These are phyloP conservation scores for Solanum arcanum DNA, from an alignment of 257 asterid species.

Conservation along the genomic window DNA sequence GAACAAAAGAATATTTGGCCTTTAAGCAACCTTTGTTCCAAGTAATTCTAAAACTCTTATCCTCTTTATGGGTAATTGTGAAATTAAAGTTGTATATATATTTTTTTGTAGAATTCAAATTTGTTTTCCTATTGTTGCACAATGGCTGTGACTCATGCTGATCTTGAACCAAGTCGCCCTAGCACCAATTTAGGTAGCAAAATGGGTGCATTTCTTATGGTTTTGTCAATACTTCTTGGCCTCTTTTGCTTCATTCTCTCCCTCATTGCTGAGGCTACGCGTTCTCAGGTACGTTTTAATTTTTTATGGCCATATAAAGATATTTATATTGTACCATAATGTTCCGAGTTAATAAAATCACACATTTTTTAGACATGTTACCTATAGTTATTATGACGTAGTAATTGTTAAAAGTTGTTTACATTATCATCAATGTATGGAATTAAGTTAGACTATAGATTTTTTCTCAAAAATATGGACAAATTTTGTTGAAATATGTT, in stretches of 20 bases:
- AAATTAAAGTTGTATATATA: not conserved
- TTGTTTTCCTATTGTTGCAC: not conserved
- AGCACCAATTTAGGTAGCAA: slow-evolving; percentile 56
- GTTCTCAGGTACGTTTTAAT: slow-evolving; percentile 37
- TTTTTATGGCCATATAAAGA: no score
- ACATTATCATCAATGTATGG: not conserved
- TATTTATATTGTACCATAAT: not conserved
- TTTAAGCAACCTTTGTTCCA: slow-evolving; percentile 95
- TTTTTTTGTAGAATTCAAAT: not conserved
- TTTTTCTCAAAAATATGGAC: not conserved
- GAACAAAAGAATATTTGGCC: slow-evolving; percentile 51
- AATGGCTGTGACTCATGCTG: slow-evolving; percentile 93
- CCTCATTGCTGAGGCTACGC: slow-evolving; percentile 69
- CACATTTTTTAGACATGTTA: not conserved
- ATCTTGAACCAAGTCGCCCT: slow-evolving; percentile 52
- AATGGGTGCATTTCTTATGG: slow-evolving; percentile 58
- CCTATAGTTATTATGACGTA: not conserved
- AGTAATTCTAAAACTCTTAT: slow-evolving; percentile 54
- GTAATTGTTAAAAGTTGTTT: not conserved
- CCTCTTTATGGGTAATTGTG: not conserved
- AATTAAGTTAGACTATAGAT: not conserved
- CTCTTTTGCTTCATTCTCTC: slow-evolving; percentile 76
- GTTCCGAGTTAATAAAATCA: not conserved
- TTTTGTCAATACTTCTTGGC: slow-evolving; percentile 55
- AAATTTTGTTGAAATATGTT: no score